Evolutionary conservation across 441 rosid species (phyloP).

Genomic region (Gossypium aridum): DNA sequence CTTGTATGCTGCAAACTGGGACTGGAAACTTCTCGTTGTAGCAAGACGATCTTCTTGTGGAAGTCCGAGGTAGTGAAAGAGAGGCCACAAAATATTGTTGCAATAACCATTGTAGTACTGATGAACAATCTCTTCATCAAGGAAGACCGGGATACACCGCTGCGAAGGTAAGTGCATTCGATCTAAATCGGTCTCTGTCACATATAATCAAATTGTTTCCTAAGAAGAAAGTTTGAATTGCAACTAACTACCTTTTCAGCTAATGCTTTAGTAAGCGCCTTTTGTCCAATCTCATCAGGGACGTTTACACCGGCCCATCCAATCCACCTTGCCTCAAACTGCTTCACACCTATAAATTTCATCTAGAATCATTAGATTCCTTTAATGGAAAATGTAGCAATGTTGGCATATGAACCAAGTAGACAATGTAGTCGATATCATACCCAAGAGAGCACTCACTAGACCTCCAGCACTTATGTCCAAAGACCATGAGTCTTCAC

Average conservation of each 20-base stretch:
- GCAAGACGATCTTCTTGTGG: conserved; percentile 99
- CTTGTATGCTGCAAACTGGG: conserved; percentile 92
- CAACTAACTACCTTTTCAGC: conserved; percentile 70
- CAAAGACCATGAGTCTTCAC: conserved; percentile 90
- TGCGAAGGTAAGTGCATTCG: conserved; percentile 21
- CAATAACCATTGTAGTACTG: conserved; percentile 98
- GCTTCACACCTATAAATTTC: conserved; percentile 73
- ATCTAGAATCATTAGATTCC: conserved; percentile 27
- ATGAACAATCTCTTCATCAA: conserved; percentile 97
- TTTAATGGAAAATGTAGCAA: conserved; percentile 4
- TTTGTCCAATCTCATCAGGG: conserved; percentile 93
- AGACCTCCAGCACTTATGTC: conserved; percentile 98
- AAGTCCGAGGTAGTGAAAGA: conserved; percentile 92
- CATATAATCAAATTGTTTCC: conserved; percentile 4
- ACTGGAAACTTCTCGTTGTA: conserved; percentile 93
- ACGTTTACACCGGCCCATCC: conserved; percentile 99
- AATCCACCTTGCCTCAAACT: conserved; percentile 97
- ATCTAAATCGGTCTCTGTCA: not conserved
- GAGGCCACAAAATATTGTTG: conserved; percentile 98
- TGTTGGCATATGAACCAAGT: not conserved
- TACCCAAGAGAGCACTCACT: conserved; percentile 91
- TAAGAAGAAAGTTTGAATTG: conserved; percentile 6
- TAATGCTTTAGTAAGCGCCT: conserved; percentile 81
- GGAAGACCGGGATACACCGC: conserved; percentile 98
- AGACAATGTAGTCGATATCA: not conserved